Conservation (phyloP, 1,139 yeast species). For the Hanseniaspora gamundiae region DNA sequence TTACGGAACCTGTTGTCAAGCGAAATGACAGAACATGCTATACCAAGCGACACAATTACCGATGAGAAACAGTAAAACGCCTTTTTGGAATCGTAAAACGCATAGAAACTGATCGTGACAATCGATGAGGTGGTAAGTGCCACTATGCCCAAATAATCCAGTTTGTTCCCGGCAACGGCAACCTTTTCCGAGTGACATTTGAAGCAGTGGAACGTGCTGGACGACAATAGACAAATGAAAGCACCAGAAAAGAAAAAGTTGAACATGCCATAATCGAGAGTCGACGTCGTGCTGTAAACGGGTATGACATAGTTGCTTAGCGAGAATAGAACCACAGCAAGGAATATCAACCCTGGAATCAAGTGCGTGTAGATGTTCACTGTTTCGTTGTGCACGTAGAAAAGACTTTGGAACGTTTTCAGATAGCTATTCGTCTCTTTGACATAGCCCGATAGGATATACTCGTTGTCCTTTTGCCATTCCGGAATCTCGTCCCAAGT, state of each 20-base stretch:
- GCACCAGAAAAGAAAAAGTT: constrained; percentile 40
- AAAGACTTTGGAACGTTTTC: constrained; percentile 42
- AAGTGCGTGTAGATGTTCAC: constrained; percentile 75
- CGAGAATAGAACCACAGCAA: constrained; percentile 17
- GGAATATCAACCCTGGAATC: constrained; percentile 44
- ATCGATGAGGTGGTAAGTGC: constrained; percentile 64
- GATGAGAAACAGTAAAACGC: constrained; percentile 34
- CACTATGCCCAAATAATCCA: constrained; percentile 82
- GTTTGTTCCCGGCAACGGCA: constrained; percentile 57
- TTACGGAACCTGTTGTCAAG: constrained; percentile 54
- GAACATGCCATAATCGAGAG: constrained; percentile 33
- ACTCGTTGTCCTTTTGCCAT: constrained; percentile 86
- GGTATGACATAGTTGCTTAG: constrained; percentile 25
- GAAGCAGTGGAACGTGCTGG: constrained; percentile 66
- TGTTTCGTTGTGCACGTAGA: constrained; percentile 73
- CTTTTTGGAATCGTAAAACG: constrained; percentile 40
- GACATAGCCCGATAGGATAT: constrained; percentile 65
- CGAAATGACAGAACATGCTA: constrained; percentile 51
- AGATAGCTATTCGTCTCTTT: constrained; percentile 45
- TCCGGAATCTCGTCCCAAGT: constrained; percentile 46
- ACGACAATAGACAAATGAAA: constrained; percentile 50
- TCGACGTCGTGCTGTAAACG: constrained; percentile 33
- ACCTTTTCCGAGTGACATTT: constrained; percentile 62
- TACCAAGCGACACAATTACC: constrained; percentile 44
- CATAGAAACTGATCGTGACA: constrained; percentile 57